phyloP scores from a whole-genome alignment of 495 filamentous ascomycete genomes.

The Elasticomyces elasticus region DNA sequence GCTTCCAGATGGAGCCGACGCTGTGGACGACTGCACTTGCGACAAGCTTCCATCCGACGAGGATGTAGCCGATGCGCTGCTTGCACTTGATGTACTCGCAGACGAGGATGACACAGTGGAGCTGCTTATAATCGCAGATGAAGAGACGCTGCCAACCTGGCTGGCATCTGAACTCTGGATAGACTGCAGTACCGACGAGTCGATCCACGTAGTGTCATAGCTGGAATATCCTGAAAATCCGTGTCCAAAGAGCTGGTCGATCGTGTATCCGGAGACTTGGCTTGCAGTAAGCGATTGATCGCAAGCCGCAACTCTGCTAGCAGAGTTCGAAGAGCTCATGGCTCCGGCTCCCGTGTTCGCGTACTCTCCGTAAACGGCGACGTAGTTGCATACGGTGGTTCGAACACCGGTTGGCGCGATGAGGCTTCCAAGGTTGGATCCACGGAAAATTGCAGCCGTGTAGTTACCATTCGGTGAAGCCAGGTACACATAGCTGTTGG shows the following conservation, averaged over 20 bases:
- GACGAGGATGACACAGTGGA: background rate
- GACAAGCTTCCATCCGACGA: background rate
- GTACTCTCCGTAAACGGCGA: conserved; percentile 4
- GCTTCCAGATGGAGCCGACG: background rate
- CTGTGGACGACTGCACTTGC: background rate
- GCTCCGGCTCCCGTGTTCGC: background rate
- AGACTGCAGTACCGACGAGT: background rate
- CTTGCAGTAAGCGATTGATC: background rate
- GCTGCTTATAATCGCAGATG: background rate
- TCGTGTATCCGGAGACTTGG: background rate
- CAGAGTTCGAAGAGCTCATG: background rate
- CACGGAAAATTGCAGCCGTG: conserved; percentile 1
- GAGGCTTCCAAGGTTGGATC: background rate
- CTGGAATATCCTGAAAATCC: background rate
- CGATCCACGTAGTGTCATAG: background rate
- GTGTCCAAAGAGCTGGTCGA: background rate
- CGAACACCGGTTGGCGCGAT: conserved; percentile 14
- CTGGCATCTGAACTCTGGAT: background rate
- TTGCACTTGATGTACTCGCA: background rate
- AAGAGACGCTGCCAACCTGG: background rate
- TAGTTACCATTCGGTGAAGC: conserved; percentile 4
- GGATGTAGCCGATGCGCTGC: background rate
- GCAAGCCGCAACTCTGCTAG: background rate
- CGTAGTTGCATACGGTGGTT: background rate
- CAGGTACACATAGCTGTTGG: conserved; percentile 12